Percentiles rank a stretch among this genome's conserved stretches.
phyloP scores from a whole-genome alignment of 2,329 filamentous ascomycete genomes.

The Nannizziopsis arthrosporioides region DNA sequence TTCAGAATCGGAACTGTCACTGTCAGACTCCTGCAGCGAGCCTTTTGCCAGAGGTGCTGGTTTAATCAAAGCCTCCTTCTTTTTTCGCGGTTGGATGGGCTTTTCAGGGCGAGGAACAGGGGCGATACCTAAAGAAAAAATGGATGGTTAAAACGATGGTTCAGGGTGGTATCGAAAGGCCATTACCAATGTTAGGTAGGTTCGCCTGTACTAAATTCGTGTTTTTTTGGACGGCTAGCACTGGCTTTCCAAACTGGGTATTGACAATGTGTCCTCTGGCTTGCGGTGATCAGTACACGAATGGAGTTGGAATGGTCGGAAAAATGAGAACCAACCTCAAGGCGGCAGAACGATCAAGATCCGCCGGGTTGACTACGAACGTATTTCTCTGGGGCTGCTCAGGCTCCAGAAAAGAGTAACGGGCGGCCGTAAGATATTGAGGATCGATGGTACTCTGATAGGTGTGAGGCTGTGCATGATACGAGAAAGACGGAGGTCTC shows the following conservation, averaged over 20 bases:
- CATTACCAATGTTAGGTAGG: constrained; percentile 1
- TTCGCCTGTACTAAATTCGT: neutral
- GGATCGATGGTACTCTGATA: constrained; percentile 32
- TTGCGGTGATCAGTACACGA: neutral
- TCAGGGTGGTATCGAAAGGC: neutral
- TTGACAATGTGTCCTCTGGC: neutral
- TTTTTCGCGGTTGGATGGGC: constrained; percentile 10
- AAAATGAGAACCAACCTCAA: constrained; percentile 6
- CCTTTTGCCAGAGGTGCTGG: constrained; percentile 17
- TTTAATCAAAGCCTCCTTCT: constrained; percentile 11
- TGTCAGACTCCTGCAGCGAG: constrained; percentile 26
- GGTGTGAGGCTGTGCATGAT: constrained; percentile 16
- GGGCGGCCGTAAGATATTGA: constrained; percentile 25
- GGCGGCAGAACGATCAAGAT: constrained; percentile 11
- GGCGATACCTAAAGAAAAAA: neutral
- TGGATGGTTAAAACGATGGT: neutral
- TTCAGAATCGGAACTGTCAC: constrained; percentile 41
- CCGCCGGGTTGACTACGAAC: constrained; percentile 16
- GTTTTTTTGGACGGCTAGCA: neutral
- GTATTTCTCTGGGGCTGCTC: constrained; percentile 10
- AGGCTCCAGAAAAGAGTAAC: constrained; percentile 16
- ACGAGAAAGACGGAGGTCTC: constrained; percentile 19
- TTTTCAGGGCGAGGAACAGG: constrained; percentile 13
- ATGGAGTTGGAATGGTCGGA: neutral
- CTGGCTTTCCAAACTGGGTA: neutral